These are phyloP conservation scores for Neotropicomus parvogracilis DNA, from an alignment of 1,284 basidiomycete genomes.

Conservation along the genomic window DNA sequence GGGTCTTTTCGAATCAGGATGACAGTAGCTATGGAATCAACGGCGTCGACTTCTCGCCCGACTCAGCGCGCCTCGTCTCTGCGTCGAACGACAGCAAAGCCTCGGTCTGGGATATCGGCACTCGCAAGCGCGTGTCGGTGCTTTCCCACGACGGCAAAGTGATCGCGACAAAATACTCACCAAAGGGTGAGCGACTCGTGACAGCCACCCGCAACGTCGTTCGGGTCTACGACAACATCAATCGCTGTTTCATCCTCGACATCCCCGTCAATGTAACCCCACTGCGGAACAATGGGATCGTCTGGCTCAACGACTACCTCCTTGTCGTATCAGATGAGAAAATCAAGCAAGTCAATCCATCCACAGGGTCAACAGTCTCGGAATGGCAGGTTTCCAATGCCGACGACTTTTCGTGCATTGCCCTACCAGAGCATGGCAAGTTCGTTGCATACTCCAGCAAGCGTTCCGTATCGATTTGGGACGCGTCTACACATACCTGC, in stretches of 20 bases:
- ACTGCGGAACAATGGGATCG: neutral
- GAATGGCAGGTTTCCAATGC: neutral
- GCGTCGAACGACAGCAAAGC: neutral
- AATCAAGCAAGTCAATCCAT: neutral
- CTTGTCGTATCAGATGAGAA: neutral
- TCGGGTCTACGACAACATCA: neutral
- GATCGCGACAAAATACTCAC: neutral
- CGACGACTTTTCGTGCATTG: neutral
- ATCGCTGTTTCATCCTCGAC: neutral
- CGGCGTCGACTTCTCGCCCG: slow-evolving; percentile 1
- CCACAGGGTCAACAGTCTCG: neutral
- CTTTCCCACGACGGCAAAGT: neutral
- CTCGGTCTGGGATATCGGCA: neutral
- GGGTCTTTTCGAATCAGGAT: neutral
- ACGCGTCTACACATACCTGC: neutral
- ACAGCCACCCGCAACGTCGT: neutral
- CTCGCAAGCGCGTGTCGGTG: neutral
- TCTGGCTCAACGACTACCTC: neutral
- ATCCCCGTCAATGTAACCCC: neutral
- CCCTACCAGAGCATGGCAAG: neutral
- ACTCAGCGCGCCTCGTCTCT: neutral
- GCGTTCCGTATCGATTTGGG: neutral
- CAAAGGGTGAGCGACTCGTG: neutral
- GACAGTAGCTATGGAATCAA: neutral
- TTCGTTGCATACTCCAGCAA: neutral